These are phyloP conservation scores for Ceratocystis smalleyi DNA, from an alignment of 2,329 filamentous ascomycete genomes.

Conservation along the genomic window DNA sequence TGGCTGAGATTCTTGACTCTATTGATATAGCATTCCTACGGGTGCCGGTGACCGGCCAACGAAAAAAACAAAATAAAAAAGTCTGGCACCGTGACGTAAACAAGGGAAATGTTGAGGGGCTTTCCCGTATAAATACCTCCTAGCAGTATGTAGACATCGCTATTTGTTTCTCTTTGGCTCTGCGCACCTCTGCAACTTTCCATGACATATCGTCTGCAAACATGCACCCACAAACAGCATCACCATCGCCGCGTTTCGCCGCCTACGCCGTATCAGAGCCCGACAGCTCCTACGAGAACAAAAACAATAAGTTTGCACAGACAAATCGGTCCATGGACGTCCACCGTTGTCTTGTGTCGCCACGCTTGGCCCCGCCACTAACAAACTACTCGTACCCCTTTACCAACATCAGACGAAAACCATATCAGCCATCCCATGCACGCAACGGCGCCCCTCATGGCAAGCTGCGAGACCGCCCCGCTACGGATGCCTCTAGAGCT, in stretches of 20 bases:
- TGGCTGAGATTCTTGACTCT: neutral
- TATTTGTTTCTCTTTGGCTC: neutral
- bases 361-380: neutral
- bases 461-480: neutral
- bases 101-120: neutral
- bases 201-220: neutral
- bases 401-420: neutral
- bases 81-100: neutral
- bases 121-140: neutral
- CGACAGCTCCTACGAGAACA: neutral
- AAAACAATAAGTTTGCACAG: neutral
- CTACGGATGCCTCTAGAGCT: neutral
- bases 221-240: neutral
- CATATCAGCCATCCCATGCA: neutral
- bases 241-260: neutral
- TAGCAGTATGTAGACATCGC: neutral
- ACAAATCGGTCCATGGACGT: neutral
- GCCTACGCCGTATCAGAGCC: neutral
- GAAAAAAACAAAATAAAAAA: neutral
- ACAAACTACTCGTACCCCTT: constrained; percentile 4
- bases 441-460: neutral
- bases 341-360: neutral
- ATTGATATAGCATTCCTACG: neutral
- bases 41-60: neutral
- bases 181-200: neutral